Conservation (phyloP, 345 rosid genomes). For the Litchi chinensis region DNA sequence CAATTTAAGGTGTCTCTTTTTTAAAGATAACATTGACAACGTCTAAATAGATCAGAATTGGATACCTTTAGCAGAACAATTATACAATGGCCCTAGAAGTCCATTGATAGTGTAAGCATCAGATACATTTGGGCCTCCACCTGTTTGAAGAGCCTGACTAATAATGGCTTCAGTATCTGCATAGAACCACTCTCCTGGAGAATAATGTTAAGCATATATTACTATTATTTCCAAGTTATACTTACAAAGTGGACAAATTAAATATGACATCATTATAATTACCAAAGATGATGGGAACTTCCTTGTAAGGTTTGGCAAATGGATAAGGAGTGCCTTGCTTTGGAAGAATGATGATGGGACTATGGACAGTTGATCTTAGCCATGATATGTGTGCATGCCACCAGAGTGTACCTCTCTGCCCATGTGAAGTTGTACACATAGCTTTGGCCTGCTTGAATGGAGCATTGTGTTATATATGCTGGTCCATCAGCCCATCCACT, state of each 20-base stretch:
- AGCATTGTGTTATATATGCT: conserved; percentile 63
- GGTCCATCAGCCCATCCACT: conserved; percentile 73
- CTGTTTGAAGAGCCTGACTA: conserved; percentile 64
- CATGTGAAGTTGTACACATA: conserved; percentile 66
- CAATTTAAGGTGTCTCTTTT: neutral
- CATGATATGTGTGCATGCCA: conserved; percentile 68
- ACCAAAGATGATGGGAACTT: conserved; percentile 76
- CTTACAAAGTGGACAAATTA: no score
- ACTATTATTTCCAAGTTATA: neutral
- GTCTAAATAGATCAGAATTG: neutral
- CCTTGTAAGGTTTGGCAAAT: conserved; percentile 72
- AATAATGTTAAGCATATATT: neutral
- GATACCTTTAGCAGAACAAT: conserved; percentile 72
- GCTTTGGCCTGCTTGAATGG: conserved; percentile 57
- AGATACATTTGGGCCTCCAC: conserved; percentile 81
- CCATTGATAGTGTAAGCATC: conserved; percentile 80
- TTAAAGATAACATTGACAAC: neutral
- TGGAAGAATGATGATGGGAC: conserved; percentile 76
- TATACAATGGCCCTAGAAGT: conserved; percentile 74
- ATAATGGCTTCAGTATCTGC: conserved; percentile 67
- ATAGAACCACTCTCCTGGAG: conserved; percentile 81
- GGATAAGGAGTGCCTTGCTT: conserved; percentile 61
- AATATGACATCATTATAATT: neutral
- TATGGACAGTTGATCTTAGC: conserved; percentile 75
- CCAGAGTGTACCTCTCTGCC: conserved; percentile 61